A percentile compares a stretch with the other conserved stretches of the same genome.
These are phyloP conservation scores for Lachnellula occidentalis DNA, from an alignment of 2,329 filamentous ascomycete species.

Conservation along the genomic window DNA sequence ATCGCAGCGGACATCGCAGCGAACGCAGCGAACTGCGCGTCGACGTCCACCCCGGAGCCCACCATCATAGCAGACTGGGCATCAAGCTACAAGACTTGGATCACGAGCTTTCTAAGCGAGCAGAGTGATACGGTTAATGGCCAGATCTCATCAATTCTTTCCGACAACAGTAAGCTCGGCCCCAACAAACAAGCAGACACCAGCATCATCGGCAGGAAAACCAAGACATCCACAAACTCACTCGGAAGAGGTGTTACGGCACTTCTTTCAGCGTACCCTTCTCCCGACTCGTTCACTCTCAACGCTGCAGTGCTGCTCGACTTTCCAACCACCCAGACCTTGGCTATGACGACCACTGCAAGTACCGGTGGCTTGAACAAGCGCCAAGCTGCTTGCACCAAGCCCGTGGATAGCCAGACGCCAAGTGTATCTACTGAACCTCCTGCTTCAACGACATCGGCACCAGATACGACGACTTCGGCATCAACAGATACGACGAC, in stretches of 20 bases:
- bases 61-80: slow-evolving; percentile 1
- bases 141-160: background rate
- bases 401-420: background rate
- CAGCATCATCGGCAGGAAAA: background rate
- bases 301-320: background rate
- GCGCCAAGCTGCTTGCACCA: background rate
- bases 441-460: background rate
- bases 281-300: slow-evolving; percentile 1
- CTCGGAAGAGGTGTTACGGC: background rate
- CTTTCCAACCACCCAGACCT: background rate
- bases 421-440: background rate
- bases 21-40: background rate
- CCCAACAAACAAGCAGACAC: background rate
- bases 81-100: background rate
- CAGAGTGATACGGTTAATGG: background rate
- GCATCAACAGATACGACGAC: background rate
- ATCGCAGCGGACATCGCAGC: background rate
- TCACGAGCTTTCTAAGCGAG: background rate
- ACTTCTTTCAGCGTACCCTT: slow-evolving; percentile 1
- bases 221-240: background rate
- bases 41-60: background rate
- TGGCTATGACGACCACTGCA: too few relatives aligned
- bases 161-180: background rate
- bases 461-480: too few relatives aligned
- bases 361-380: background rate